phyloP scores from a whole-genome alignment of 129 eudicot species.

The Helianthus annuus region DNA sequence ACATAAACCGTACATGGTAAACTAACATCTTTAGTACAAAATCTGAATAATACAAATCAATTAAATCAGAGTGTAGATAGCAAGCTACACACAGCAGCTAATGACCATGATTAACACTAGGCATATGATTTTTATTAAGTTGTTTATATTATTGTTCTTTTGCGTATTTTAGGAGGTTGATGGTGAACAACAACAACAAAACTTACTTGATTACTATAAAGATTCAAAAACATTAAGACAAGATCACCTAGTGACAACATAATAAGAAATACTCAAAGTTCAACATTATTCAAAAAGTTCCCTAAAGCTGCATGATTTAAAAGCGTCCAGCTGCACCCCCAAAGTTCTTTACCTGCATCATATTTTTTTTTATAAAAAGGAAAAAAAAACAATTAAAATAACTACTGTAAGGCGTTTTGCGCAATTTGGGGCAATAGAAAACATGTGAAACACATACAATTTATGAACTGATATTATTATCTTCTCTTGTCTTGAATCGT shows the following conservation, averaged over 20 bases:
- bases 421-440: background rate
- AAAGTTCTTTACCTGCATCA: conserved; percentile 14
- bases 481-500: background rate
- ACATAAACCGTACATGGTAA: no score
- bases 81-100: no score
- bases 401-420: background rate
- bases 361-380: background rate
- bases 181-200: no score
- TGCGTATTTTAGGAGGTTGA: background rate
- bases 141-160: background rate
- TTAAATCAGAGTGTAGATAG: no score
- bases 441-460: background rate
- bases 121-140: background rate
- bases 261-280: no score
- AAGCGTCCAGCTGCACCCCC: conserved; percentile 10
- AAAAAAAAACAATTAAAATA: background rate
- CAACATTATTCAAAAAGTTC: background rate
- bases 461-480: background rate
- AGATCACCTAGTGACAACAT: background rate
- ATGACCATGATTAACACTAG: background rate
- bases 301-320: background rate
- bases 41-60: no score
- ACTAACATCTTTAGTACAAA: no score
- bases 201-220: no score
- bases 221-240: conserved; percentile 1